Conservation (phyloP, 2,329 filamentous ascomycete genomes). For the Diplodia sapinea region DNA sequence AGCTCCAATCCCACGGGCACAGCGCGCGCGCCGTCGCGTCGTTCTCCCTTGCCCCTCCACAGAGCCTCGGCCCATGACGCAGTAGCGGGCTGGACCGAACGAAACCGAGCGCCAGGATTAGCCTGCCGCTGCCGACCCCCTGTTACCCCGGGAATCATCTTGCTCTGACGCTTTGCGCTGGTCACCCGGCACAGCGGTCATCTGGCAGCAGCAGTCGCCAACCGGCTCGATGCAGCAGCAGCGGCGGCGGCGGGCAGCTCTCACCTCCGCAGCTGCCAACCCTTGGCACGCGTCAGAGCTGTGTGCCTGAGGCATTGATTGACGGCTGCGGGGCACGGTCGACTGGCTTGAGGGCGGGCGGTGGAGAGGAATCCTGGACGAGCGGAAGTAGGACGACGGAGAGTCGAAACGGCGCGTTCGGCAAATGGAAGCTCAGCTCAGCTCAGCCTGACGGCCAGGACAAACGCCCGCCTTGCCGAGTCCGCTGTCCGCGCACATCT, state of each 20-base stretch:
- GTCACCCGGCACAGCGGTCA: background rate
- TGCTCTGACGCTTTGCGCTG: background rate
- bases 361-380: constrained; percentile 21
- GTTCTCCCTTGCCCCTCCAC: constrained; percentile 23
- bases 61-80: constrained; percentile 31
- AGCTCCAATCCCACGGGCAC: constrained; percentile 27
- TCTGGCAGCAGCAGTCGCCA: background rate
- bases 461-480: constrained; percentile 16
- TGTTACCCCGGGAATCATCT: constrained; percentile 4
- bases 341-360: background rate
- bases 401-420: constrained; percentile 1
- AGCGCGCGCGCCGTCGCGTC: background rate
- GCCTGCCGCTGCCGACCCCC: background rate
- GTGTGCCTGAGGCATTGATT: constrained; percentile 14
- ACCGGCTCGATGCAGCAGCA: background rate
- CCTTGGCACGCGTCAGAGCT: constrained; percentile 8
- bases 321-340: constrained; percentile 6
- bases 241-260: background rate
- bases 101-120: constrained; percentile 24
- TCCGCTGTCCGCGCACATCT: background rate
- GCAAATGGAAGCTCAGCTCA: background rate
- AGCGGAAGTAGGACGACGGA: constrained; percentile 9
- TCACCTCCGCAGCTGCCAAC: background rate
- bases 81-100: constrained; percentile 27
- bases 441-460: background rate